Evolutionary conservation across 345 rosid genomes (phyloP).

Genomic region (Diplotaxis tenuifolia): DNA sequence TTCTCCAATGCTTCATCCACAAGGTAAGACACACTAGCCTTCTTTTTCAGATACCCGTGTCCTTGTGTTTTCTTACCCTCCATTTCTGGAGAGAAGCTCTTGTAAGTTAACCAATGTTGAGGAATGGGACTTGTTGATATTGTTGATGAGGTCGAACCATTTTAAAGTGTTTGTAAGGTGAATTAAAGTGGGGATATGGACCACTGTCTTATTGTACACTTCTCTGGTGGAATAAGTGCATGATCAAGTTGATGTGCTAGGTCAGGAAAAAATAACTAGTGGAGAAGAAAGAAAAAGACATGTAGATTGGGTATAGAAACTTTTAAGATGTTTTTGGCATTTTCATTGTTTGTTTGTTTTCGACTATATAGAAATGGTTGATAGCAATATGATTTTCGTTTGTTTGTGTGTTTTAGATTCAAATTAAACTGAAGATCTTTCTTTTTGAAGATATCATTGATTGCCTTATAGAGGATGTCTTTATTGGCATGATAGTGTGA

Average conservation of each 20-base stretch:
- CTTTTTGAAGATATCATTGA: conserved; percentile 11
- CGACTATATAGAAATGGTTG: background rate
- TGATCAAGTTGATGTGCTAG: conserved; percentile 28
- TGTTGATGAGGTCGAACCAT: background rate
- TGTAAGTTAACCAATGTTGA: conserved; percentile 17
- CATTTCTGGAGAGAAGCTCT: conserved; percentile 29
- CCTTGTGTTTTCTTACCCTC: conserved; percentile 41
- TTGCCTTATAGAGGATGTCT: conserved; percentile 15
- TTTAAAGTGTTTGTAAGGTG: conserved; percentile 32
- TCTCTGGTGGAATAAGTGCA: conserved; percentile 36
- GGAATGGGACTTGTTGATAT: conserved; percentile 29
- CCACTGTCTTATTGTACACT: conserved; percentile 35
- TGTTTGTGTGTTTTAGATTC: background rate
- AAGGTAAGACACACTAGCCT: conserved; percentile 34
- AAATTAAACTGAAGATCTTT: background rate
- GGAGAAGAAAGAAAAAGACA: background rate
- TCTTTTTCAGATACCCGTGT: conserved; percentile 37
- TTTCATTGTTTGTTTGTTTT: conserved; percentile 14
- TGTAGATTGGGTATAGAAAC: conserved; percentile 6
- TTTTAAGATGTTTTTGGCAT: background rate
- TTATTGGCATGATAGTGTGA: conserved; percentile 14
- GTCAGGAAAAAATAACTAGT: conserved; percentile 3
- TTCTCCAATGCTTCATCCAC: conserved; percentile 43
- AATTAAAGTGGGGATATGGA: conserved; percentile 34
- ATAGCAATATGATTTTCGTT: background rate